Evolutionary conservation across 495 filamentous ascomycete genomes (phyloP).

Genomic region (Beverwykella pulmonaria): DNA sequence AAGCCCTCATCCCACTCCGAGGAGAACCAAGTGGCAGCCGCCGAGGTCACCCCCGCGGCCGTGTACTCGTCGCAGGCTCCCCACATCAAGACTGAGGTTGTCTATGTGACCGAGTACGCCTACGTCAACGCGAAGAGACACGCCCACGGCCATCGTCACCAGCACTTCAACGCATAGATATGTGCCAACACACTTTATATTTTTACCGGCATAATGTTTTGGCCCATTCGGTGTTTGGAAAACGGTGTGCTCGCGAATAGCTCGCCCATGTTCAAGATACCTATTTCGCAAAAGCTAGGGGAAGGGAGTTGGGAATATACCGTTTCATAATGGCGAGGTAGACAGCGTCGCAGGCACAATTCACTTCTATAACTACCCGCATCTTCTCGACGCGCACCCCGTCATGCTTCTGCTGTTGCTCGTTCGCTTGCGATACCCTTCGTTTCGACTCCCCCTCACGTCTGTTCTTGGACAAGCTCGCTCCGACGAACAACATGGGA

Average conservation of each 20-base stretch:
- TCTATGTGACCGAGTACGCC: conserved; percentile 24
- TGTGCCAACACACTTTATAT: conserved; percentile 8
- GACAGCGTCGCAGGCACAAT: conserved; percentile 37
- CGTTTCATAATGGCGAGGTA: conserved; percentile 34
- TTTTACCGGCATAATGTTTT: conserved; percentile 29
- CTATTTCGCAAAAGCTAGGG: conserved; percentile 20
- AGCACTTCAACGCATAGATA: conserved; percentile 30
- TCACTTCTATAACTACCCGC: conserved; percentile 24
- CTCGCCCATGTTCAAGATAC: conserved; percentile 17
- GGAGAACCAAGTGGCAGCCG: not conserved
- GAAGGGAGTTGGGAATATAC: conserved; percentile 5
- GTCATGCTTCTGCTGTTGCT: conserved; percentile 22
- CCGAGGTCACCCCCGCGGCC: conserved; percentile 14
- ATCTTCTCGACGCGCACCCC: conserved; percentile 24
- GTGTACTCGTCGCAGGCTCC: not conserved
- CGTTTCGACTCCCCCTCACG: not conserved
- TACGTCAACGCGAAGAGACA: conserved; percentile 25
- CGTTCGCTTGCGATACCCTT: not conserved
- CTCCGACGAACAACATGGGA: not conserved
- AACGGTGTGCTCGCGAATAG: conserved; percentile 20
- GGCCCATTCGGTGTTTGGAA: conserved; percentile 22
- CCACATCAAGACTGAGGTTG: conserved; percentile 23
- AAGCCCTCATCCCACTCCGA: conserved; percentile 1
- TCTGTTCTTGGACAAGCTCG: conserved; percentile 9
- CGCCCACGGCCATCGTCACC: conserved; percentile 28